Base-by-base conservation (phyloP, 805 yeast species). In the Wickerhamomyces ciferrii region DNA sequence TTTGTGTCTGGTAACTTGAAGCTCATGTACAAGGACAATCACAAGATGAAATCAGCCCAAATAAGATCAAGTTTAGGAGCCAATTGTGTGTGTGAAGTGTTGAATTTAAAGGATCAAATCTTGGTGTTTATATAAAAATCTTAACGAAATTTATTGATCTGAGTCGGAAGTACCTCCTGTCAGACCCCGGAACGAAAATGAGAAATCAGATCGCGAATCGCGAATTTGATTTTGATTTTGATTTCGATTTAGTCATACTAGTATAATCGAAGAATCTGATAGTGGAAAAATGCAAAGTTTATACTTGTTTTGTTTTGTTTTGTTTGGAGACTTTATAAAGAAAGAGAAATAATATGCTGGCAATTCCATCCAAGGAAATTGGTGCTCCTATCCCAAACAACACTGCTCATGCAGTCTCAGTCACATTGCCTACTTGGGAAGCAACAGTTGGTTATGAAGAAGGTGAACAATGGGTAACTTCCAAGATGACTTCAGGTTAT, bases 401-500 rank as follows among this genome's bases (percentile, higher is more conserved):
- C 62, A 84, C 95, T 0, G 82, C 84, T 3, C 98, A 94, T 65
- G 97, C 97, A 0, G 96, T 92, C 2, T 87, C 96, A 13, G 97
- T 92, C 41, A 87, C 96, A 2, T 73, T 92, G 31, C 99, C 99
- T 8, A 87, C 96, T 0, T 94, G 98, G 99, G 85, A 80, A 42
- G 89, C 96, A 40, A 88, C 86, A 4, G 86, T 94, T 1, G 97
- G 89, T 3, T 94, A 94, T 59, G 97, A 90, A 62, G 94, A 87
- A 63, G 96, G 96, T 18, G 83, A 87, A 57, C 82, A 77, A 19
- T 82, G 89, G 85, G 88, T 90, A 4, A 83, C 84, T 17, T 67
- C 71, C 41, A 79, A 81, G 61, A 86, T 92, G 90, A 72, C 73
- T 43, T 79, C 91, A 5, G 98, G 97, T 1, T 92, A 92, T 65